Evolutionary conservation across 495 filamentous ascomycete genomes (phyloP).

Genomic region (Hypomontagnella monticulosa): DNA sequence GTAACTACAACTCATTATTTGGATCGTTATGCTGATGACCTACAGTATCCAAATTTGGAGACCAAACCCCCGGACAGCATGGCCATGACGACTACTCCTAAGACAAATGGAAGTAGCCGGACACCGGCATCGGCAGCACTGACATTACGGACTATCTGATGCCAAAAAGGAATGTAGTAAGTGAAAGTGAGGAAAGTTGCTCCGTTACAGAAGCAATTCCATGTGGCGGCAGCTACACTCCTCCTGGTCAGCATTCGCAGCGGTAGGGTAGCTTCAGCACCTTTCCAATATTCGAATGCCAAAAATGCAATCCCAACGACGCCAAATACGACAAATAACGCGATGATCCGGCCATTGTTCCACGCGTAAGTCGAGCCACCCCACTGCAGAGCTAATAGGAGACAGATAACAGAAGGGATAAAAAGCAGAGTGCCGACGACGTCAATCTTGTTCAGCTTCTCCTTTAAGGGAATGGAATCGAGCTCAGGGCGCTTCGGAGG

Average conservation of each 20-base stretch:
- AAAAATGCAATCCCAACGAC: neutral
- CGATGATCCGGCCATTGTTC: conserved; percentile 62
- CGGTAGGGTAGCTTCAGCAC: neutral
- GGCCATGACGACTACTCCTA: neutral
- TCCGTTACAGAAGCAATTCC: conserved; percentile 1
- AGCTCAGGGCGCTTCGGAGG: neutral
- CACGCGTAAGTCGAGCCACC: conserved; percentile 67
- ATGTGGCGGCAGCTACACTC: neutral
- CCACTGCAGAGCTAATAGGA: conserved; percentile 70
- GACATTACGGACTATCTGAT: neutral
- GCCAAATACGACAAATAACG: conserved; percentile 62
- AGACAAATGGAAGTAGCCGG: neutral
- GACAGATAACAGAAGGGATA: conserved; percentile 59
- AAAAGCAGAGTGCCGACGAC: conserved; percentile 57
- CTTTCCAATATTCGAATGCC: neutral
- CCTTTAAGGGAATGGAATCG: neutral
- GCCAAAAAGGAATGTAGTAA: neutral
- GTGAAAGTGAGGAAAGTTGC: neutral
- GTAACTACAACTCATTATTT: neutral
- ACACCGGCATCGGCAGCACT: neutral
- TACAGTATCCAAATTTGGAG: neutral
- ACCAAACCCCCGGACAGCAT: neutral
- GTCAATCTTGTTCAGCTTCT: conserved; percentile 49
- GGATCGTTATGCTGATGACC: neutral
- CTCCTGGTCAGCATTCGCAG: neutral